phyloP scores from a whole-genome alignment of 1,284 basidiomycete species.

The Trichosporon coremiiforme region DNA sequence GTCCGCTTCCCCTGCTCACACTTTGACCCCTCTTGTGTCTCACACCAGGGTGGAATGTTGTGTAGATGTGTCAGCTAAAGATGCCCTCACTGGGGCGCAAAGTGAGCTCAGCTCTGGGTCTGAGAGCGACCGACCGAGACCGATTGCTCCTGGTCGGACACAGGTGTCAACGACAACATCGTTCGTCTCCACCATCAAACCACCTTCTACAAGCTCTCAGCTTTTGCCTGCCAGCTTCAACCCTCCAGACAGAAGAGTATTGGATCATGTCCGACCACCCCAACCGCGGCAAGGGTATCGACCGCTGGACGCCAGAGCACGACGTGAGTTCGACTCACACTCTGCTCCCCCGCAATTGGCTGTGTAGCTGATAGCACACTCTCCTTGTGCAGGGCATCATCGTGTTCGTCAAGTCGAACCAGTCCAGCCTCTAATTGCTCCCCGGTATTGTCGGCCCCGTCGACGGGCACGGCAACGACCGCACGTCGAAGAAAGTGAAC shows the following conservation, averaged over 20 bases:
- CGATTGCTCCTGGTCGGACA: neutral
- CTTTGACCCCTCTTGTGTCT: neutral
- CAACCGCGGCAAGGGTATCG: conserved; percentile 7
- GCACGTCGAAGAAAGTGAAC: neutral
- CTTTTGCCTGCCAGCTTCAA: too few relatives aligned
- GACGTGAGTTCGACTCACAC: neutral
- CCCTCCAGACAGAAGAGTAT: too few relatives aligned
- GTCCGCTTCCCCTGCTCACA: neutral
- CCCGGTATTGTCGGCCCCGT: conserved; percentile 20
- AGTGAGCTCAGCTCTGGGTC: neutral
- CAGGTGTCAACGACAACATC: neutral
- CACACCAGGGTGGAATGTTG: neutral
- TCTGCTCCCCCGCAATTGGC: neutral
- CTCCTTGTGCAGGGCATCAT: conserved; percentile 17
- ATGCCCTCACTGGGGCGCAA: neutral
- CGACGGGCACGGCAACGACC: conserved; percentile 23
- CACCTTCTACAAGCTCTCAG: neutral
- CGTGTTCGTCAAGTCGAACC: neutral
- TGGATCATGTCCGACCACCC: neutral
- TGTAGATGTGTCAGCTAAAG: neutral
- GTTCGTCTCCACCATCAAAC: neutral
- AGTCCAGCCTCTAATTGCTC: conserved; percentile 8
- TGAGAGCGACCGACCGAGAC: neutral
- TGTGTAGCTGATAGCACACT: neutral
- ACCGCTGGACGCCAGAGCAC: conserved; percentile 16